Evolutionary conservation across 345 rosid genomes (phyloP).

Genomic region (Bruguiera parviflora): DNA sequence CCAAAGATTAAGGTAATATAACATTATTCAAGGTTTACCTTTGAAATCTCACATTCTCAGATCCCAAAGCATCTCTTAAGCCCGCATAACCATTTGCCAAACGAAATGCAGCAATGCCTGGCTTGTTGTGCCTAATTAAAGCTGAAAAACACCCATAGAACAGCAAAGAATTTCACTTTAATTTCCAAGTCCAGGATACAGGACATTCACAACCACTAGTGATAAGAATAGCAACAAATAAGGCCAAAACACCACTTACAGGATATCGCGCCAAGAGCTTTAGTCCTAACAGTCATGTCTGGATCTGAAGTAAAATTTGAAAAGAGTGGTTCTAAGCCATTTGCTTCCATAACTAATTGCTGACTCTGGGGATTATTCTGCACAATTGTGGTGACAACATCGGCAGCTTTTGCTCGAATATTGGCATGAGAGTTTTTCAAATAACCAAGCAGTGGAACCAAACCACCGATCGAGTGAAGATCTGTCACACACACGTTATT

Average conservation of each 20-base stretch:
- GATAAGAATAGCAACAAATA: too few species aligned
- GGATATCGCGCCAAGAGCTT: slow-evolving; percentile 91
- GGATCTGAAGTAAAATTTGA: slow-evolving; percentile 64
- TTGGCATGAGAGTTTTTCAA: slow-evolving; percentile 66
- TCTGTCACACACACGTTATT: slow-evolving; percentile 35
- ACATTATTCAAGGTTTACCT: slow-evolving; percentile 38
- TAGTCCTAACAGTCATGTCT: slow-evolving; percentile 59
- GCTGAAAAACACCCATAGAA: slow-evolving; percentile 42
- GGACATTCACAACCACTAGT: not conserved
- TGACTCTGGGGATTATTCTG: slow-evolving; percentile 93
- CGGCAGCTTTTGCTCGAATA: slow-evolving; percentile 88
- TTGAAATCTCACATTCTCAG: slow-evolving; percentile 68
- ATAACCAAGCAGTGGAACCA: slow-evolving; percentile 78
- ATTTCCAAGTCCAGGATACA: not conserved
- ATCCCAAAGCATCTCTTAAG: slow-evolving; percentile 71
- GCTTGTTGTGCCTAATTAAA: slow-evolving; percentile 77
- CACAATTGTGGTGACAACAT: slow-evolving; percentile 73
- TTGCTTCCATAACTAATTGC: slow-evolving; percentile 91
- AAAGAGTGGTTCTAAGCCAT: slow-evolving; percentile 75
- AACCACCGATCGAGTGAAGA: slow-evolving; percentile 87
- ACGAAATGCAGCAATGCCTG: slow-evolving; percentile 73
- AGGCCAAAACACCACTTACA: slow-evolving; percentile 48
- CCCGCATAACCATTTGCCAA: slow-evolving; percentile 85
- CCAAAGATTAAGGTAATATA: not conserved
- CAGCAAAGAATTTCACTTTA: slow-evolving; percentile 14